phyloP scores from a whole-genome alignment of 2,329 filamentous ascomycete species.

The Penicillium corylophilum region DNA sequence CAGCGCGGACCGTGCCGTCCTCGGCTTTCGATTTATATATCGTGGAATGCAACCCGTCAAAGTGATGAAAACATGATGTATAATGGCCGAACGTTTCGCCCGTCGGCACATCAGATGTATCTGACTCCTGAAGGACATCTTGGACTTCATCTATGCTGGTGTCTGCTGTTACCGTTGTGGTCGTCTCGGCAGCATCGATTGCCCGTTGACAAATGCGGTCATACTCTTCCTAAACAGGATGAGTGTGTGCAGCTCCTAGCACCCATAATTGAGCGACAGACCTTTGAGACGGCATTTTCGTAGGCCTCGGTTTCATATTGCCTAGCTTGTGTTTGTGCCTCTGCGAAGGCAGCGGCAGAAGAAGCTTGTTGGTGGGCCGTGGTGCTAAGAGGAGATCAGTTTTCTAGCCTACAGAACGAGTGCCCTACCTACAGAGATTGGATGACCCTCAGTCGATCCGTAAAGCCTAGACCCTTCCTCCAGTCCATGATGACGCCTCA shows the following conservation, averaged over 20 bases:
- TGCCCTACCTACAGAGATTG: slow-evolving; percentile 57
- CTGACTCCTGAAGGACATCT: slow-evolving; percentile 19
- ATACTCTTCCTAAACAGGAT: slow-evolving; percentile 56
- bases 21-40: slow-evolving; percentile 68
- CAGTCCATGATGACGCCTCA: slow-evolving; percentile 44
- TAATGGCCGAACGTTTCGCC: slow-evolving; percentile 55
- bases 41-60: slow-evolving; percentile 73
- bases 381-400: slow-evolving; percentile 39
- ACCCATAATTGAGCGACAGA: slow-evolving; percentile 17
- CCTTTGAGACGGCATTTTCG: slow-evolving; percentile 38
- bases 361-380: slow-evolving; percentile 49
- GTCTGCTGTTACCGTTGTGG: slow-evolving; percentile 17
- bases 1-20: slow-evolving; percentile 56
- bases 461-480: slow-evolving; percentile 55
- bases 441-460: slow-evolving; percentile 63
- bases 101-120: slow-evolving; percentile 21
- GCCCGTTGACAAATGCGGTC: slow-evolving; percentile 43
- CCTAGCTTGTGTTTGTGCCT: slow-evolving; percentile 61
- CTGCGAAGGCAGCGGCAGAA: slow-evolving; percentile 45
- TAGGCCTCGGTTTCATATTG: slow-evolving; percentile 57
- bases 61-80: slow-evolving; percentile 55
- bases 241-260: neutral
- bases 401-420: neutral
- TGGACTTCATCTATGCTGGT: slow-evolving; percentile 26
- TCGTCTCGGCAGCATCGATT: slow-evolving; percentile 33